A percentile compares a stretch with the other conserved stretches of the same genome.
Evolutionary conservation across 805 yeast species (phyloP).

Genomic region (Komagataella pseudopastoris): DNA sequence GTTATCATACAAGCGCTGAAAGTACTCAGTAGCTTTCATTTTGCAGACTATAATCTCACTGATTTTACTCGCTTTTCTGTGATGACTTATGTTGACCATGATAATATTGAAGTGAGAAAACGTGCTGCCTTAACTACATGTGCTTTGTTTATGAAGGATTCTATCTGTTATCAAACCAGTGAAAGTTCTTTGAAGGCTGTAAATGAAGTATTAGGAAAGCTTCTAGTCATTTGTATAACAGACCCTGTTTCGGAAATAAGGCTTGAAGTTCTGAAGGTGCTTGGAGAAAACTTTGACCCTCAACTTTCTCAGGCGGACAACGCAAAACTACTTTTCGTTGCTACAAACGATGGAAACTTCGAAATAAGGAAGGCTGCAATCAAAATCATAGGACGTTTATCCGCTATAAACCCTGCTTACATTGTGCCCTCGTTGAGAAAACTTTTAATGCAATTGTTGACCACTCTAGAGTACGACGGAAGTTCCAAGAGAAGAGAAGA

Average conservation of each 20-base stretch:
- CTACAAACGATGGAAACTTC: conserved; percentile 83
- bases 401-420: conserved; percentile 86
- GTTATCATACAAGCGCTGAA: conserved; percentile 67
- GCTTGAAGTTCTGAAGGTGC: conserved; percentile 57
- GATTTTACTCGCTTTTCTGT: conserved; percentile 83
- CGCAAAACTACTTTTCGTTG: conserved; percentile 72
- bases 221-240: conserved; percentile 72
- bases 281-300: conserved; percentile 72
- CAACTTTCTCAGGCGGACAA: conserved; percentile 92
- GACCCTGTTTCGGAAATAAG: conserved; percentile 84
- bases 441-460: conserved; percentile 70
- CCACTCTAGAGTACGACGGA: conserved; percentile 74
- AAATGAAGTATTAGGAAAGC: conserved; percentile 68
- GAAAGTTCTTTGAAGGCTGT: conserved; percentile 73
- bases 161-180: conserved; percentile 76
- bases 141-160: conserved; percentile 59
- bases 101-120: conserved; percentile 64
- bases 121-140: conserved; percentile 80
- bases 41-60: conserved; percentile 61
- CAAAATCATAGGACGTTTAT: conserved; percentile 68
- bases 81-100: conserved; percentile 73
- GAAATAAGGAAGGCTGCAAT: conserved; percentile 71
- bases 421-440: conserved; percentile 88
- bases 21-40: conserved; percentile 63
- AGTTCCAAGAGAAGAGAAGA: conserved; percentile 68